phyloP scores from a whole-genome alignment of 192 early-diverging fungal species.

The Thoreauomyces humboldtii region DNA sequence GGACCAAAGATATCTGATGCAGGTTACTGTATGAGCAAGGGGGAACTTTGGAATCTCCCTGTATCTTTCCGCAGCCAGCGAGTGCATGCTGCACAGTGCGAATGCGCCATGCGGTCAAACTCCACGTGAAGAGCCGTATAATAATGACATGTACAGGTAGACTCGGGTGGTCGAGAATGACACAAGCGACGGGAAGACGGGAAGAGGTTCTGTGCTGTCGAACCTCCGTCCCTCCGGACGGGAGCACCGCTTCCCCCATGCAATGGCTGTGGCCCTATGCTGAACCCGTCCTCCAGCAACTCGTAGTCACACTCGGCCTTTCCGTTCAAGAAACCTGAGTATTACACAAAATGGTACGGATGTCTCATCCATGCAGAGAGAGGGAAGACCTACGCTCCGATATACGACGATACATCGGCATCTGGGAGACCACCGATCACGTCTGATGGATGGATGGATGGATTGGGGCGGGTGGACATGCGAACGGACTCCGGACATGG shows the following conservation, averaged over 20 bases:
- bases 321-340: background rate
- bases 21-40: no score
- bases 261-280: background rate
- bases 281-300: no score
- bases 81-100: no score
- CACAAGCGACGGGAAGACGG: no score
- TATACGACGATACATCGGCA: background rate
- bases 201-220: no score
- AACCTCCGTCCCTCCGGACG: background rate
- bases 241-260: background rate
- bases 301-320: slow-evolving; percentile 1
- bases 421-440: background rate
- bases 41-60: no score
- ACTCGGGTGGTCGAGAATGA: no score
- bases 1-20: no score
- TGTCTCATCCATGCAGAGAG: background rate
- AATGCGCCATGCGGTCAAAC: no score
- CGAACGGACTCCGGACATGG: background rate
- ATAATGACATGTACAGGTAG: no score
- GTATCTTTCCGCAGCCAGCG: no score
- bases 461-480: background rate
- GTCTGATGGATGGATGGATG: slow-evolving; percentile 28
- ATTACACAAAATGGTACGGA: background rate
- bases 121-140: no score
- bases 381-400: background rate